A percentile compares a stretch with the other conserved stretches of the same genome.
These are phyloP conservation scores for Aspergillus oerlinghausenensis DNA, from an alignment of 2,329 filamentous ascomycete species.

Conservation along the genomic window DNA sequence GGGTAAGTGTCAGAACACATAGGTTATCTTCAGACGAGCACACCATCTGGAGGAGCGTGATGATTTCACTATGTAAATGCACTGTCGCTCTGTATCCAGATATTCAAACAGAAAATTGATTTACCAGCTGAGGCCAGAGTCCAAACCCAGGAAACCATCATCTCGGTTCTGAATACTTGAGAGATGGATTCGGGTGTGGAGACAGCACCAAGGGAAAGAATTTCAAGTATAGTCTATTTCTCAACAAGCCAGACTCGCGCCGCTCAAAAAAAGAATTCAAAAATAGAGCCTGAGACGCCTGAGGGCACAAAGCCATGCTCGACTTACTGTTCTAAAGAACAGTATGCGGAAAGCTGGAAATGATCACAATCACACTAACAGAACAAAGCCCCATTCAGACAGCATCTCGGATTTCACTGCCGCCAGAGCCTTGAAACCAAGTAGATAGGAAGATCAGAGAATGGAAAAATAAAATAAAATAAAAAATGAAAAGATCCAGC, in stretches of 20 bases:
- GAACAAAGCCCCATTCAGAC: background rate
- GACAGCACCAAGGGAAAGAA: background rate
- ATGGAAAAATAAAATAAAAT: background rate
- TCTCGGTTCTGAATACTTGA: background rate
- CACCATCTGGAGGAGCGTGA: background rate
- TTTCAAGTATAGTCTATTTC: background rate
- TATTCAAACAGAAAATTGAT: background rate
- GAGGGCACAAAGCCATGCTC: background rate
- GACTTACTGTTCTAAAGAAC: background rate
- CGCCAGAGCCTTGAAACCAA: background rate
- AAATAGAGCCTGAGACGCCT: background rate
- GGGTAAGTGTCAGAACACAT: background rate
- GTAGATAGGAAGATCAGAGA: background rate
- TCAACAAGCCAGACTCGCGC: background rate
- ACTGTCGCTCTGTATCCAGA: background rate
- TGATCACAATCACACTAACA: constrained; percentile 13
- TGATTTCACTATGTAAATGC: background rate
- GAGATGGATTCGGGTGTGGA: background rate
- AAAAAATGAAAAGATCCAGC: background rate
- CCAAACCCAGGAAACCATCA: background rate
- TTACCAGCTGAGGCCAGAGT: background rate
- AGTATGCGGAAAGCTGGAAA: constrained; percentile 2
- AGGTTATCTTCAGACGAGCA: background rate
- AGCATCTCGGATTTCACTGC: background rate
- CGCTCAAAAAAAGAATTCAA: background rate